These are phyloP conservation scores for Bacterosira constricta DNA, from an alignment of 108 stramenopile species.

Conservation along the genomic window DNA sequence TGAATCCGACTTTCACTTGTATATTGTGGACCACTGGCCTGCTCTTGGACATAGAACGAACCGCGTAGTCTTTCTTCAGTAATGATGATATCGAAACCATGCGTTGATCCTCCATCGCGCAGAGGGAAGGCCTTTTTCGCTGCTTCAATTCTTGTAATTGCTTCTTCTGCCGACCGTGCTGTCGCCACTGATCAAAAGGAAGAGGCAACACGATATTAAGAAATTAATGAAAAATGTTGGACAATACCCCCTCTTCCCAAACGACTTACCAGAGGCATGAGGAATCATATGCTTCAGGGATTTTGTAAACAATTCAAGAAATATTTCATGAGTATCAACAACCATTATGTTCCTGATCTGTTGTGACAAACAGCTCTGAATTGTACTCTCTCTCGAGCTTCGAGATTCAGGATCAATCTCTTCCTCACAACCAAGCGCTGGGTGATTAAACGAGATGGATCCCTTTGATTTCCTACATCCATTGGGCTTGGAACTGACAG, in stretches of 20 bases:
- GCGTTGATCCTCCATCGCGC: slow-evolving; percentile 41
- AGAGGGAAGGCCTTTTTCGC: slow-evolving; percentile 36
- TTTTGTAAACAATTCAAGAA: slow-evolving; percentile 56
- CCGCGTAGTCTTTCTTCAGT: slow-evolving; percentile 53
- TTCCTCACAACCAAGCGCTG: slow-evolving; percentile 39
- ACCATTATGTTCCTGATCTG: slow-evolving; percentile 66
- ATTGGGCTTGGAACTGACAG: slow-evolving; percentile 35
- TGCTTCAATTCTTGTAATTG: slow-evolving; percentile 41
- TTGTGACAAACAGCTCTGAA: slow-evolving; percentile 34
- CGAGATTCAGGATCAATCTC: slow-evolving; percentile 33
- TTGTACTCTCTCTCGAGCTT: neutral
- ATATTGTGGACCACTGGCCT: slow-evolving; percentile 1
- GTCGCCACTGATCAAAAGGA: slow-evolving; percentile 22
- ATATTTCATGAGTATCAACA: slow-evolving; percentile 62
- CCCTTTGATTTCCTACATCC: slow-evolving; percentile 13
- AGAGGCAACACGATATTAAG: neutral
- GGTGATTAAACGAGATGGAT: slow-evolving; percentile 17
- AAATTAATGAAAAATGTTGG: too few relatives aligned
- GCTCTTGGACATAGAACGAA: neutral
- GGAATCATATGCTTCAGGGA: slow-evolving; percentile 63
- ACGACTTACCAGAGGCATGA: slow-evolving; percentile 28
- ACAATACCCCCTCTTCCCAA: too few relatives aligned
- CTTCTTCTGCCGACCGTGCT: slow-evolving; percentile 60
- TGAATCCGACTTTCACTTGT: neutral
- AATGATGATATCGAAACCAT: slow-evolving; percentile 67